Conservation (phyloP, 495 filamentous ascomycete species). For the Daldinia bambusicola region DNA sequence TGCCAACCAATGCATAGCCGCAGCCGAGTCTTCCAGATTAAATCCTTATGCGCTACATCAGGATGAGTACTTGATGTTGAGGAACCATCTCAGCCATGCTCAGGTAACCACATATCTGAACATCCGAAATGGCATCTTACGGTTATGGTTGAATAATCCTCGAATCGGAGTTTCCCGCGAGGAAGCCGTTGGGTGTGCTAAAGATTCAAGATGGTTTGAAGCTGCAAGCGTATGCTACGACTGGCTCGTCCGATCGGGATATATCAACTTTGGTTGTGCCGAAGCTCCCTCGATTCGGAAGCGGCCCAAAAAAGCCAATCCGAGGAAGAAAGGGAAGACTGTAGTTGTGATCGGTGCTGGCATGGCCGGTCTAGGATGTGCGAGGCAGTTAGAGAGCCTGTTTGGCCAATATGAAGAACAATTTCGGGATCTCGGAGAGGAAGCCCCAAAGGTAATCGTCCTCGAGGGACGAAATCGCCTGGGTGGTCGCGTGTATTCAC, state of each 20-base stretch:
- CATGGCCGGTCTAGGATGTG: slow-evolving; percentile 90
- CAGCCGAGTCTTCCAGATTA: slow-evolving; percentile 87
- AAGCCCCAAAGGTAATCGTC: slow-evolving; percentile 77
- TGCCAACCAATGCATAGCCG: slow-evolving; percentile 85
- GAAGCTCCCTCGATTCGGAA: slow-evolving; percentile 60
- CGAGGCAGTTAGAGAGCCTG: slow-evolving; percentile 86
- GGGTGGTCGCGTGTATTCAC: slow-evolving; percentile 95
- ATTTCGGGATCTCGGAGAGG: slow-evolving; percentile 69
- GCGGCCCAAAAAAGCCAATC: slow-evolving; percentile 49
- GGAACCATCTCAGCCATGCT: slow-evolving; percentile 81
- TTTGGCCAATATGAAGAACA: slow-evolving; percentile 78
- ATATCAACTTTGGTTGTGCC: slow-evolving; percentile 96
- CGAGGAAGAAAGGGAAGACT: slow-evolving; percentile 67
- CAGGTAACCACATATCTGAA: slow-evolving; percentile 98
- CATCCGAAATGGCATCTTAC: slow-evolving; percentile 93
- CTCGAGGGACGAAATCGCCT: slow-evolving; percentile 88
- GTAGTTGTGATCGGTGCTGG: slow-evolving; percentile 94
- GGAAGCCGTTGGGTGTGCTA: slow-evolving; percentile 92
- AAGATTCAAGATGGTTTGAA: slow-evolving; percentile 89
- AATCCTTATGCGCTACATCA: slow-evolving; percentile 88
- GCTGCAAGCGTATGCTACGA: slow-evolving; percentile 89
- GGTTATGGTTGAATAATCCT: slow-evolving; percentile 91
- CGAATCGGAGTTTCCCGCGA: slow-evolving; percentile 85
- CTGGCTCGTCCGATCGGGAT: slow-evolving; percentile 89
- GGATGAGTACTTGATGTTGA: slow-evolving; percentile 83